Evolutionary conservation across 1,284 basidiomycete genomes (phyloP).

Genomic region (Apiotrichum akiyoshidainum): DNA sequence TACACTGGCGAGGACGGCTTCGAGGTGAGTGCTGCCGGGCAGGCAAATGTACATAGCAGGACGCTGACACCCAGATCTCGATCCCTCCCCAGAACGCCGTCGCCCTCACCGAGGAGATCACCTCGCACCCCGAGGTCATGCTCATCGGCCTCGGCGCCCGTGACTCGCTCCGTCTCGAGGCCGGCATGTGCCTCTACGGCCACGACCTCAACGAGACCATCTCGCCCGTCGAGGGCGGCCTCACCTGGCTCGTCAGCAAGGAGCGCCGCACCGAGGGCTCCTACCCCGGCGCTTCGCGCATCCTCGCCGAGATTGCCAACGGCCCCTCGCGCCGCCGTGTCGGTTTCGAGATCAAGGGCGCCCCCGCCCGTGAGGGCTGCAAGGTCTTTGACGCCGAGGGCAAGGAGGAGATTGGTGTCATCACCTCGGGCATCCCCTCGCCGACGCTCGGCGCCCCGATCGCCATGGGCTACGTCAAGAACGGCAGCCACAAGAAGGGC

Average conservation of each 20-base stretch:
- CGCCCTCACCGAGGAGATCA: conserved; percentile 68
- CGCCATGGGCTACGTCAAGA: conserved; percentile 87
- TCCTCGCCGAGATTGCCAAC: conserved; percentile 74
- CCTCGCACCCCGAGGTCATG: conserved; percentile 64
- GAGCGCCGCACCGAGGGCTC: conserved; percentile 60
- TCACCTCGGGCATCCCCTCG: conserved; percentile 95
- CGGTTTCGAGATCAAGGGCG: conserved; percentile 76
- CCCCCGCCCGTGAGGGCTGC: conserved; percentile 85
- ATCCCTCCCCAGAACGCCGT: conserved; percentile 75
- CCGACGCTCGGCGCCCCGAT: conserved; percentile 87
- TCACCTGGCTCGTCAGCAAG: conserved; percentile 92
- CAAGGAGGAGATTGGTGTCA: conserved; percentile 62
- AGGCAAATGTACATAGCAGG: not conserved
- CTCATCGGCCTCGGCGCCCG: conserved; percentile 88
- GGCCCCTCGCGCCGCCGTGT: conserved; percentile 75
- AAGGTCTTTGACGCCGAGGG: conserved; percentile 64
- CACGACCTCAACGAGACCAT: conserved; percentile 86
- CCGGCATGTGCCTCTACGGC: conserved; percentile 97
- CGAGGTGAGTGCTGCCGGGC: conserved; percentile 59
- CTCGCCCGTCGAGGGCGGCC: conserved; percentile 82
- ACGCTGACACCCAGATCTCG: conserved; percentile 63
- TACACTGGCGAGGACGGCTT: conserved; percentile 99
- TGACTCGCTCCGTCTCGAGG: conserved; percentile 89
- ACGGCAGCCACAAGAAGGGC: conserved; percentile 85
- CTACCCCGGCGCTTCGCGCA: conserved; percentile 81